Evolutionary conservation across 352 stramenopile species (phyloP).

Genomic region (Globisporangium nunn): DNA sequence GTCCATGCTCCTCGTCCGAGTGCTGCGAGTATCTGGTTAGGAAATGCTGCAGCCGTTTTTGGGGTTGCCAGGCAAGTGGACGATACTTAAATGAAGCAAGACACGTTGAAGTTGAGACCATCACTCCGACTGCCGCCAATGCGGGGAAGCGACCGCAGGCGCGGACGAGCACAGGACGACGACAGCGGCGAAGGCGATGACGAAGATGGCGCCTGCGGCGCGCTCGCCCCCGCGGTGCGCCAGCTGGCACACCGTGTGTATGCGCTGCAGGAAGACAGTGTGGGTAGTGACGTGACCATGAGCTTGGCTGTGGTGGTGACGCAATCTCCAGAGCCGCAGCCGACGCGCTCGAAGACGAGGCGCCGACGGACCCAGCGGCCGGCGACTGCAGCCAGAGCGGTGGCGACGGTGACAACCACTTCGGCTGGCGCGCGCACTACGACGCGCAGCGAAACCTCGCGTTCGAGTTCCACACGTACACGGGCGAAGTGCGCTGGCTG

Average conservation of each 20-base stretch:
- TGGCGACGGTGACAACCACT: constrained; percentile 11
- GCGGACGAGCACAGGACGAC: background rate
- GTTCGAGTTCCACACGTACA: constrained; percentile 65
- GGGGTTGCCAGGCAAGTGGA: background rate
- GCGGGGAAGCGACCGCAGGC: no score
- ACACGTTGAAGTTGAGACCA: constrained; percentile 1
- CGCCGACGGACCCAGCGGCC: background rate
- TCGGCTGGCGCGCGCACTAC: constrained; percentile 52
- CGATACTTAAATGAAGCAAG: background rate
- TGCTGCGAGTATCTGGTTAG: no score
- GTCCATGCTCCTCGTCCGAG: no score
- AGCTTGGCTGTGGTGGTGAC: background rate
- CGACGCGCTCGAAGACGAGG: background rate
- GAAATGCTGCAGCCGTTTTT: background rate
- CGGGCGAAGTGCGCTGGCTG: constrained; percentile 67
- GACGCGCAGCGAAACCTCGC: constrained; percentile 38
- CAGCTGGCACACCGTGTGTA: background rate
- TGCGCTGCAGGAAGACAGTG: no score
- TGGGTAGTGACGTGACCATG: background rate
- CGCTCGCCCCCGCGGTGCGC: background rate
- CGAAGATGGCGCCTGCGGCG: background rate
- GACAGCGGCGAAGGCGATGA: background rate
- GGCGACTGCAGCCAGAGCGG: background rate
- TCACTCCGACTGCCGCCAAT: background rate
- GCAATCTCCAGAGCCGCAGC: no score